Percentiles rank a stretch among this genome's conserved stretches.
Conservation (phyloP, 2,329 filamentous ascomycete genomes). For the Penicillium sclerotigenum region DNA sequence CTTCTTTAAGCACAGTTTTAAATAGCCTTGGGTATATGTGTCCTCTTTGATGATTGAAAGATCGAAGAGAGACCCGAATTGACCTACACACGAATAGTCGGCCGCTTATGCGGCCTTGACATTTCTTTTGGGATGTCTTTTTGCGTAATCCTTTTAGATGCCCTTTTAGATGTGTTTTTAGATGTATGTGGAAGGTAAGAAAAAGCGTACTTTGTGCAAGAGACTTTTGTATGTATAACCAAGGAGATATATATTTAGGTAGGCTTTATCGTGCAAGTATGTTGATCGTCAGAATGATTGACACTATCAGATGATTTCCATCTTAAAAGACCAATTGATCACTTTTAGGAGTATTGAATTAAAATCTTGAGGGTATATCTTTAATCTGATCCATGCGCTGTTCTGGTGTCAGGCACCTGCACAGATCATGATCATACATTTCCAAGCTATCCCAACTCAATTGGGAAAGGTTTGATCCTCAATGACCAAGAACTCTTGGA, state of each 20-base stretch:
- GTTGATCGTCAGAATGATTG: neutral
- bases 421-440: constrained; percentile 1
- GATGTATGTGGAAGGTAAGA: too few relatives aligned
- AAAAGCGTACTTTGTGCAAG: too few relatives aligned
- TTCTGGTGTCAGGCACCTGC: neutral
- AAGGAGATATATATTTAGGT: neutral
- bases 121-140: too few relatives aligned
- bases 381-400: neutral
- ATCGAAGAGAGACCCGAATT: neutral
- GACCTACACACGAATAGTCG: too few relatives aligned
- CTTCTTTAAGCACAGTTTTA: neutral
- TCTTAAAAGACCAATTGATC: neutral
- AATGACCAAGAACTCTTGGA: neutral
- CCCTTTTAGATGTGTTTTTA: too few relatives aligned
- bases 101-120: too few relatives aligned
- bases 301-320: neutral
- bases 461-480: neutral
- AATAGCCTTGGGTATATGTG: neutral
- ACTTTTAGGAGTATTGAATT: neutral
- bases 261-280: neutral
- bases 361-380: constrained; percentile 19
- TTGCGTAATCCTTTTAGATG: too few relatives aligned
- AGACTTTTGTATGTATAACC: too few relatives aligned
- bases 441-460: neutral
- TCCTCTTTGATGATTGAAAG: too few relatives aligned